Base-by-base conservation (phyloP, 1,284 basidiomycete species). In the Blastosporella zonata region DNA sequence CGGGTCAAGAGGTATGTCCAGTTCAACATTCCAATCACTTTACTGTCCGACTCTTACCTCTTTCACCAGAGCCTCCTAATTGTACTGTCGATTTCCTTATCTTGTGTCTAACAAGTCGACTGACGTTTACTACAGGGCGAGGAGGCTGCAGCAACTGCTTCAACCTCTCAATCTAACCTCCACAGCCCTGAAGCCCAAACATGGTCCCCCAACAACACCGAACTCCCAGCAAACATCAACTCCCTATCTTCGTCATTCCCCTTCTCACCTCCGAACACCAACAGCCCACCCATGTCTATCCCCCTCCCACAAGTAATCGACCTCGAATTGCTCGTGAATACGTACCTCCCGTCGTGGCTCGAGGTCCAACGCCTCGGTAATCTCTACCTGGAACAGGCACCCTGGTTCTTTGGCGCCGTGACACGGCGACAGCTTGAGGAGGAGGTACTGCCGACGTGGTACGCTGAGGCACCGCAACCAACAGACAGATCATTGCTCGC, bases 321-420 rank as follows among this genome's bases (percentile, higher is more conserved):
- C 51, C 58, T 82, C 10, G 67, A 77, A 43, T 68, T 69, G 37
- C 67, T 84, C 38, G 59, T 78, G 15, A 62, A 68, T 20, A 60
- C 63, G 7, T 75, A 77, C 59, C 69, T 88, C 1, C 86, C 86
- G 0, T 64, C 75, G 0, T 83, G 78, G 73, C 60, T 67, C 3
- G 79, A 82, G 39, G 79, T 80, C 1, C 68, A 64, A 36, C 71
- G 75, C 15, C 69, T 87, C 21, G 75, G 74, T 55, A 73, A 79
- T 20, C 70, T 85, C 10, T 88, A 88, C 62, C 73, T 87, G 41
- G 79, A 83, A 20, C 81, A 84, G 57, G 82, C 84, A 1, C 82
- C 83, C 0, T 88, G 86, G 86, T 86, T 87, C 61, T 87, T 85
- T 53, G 81, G 83, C 25, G 81, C 84, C 0, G 77, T 87, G 22